Evolutionary conservation across 768 basidiomycete genomes (phyloP).

Genomic region (Pleurotus ostreatus): DNA sequence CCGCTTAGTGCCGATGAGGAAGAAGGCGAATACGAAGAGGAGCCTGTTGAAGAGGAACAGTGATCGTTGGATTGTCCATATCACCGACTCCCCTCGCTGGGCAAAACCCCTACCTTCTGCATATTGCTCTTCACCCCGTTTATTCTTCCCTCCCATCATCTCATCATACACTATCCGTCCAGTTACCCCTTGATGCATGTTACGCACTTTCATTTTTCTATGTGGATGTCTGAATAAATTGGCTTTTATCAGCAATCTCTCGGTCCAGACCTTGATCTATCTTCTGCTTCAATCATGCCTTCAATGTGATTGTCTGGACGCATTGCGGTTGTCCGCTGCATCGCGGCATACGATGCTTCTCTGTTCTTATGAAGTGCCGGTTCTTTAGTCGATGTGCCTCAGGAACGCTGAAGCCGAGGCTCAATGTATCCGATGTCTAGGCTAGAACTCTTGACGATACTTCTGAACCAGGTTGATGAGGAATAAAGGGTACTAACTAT

Average conservation of each 20-base stretch:
- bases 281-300: too few relatives aligned
- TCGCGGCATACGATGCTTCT: too few relatives aligned
- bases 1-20: constrained; percentile 52
- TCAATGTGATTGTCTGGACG: too few relatives aligned
- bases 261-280: too few relatives aligned
- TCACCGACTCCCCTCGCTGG: constrained; percentile 7
- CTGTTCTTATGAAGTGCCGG: too few relatives aligned
- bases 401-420: too few relatives aligned
- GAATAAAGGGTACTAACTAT: too few relatives aligned
- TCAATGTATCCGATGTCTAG: too few relatives aligned
- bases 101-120: constrained; percentile 8
- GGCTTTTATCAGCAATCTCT: constrained; percentile 3
- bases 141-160: constrained; percentile 13
- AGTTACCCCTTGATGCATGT: constrained; percentile 32
- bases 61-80: constrained; percentile 19
- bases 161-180: constrained; percentile 15
- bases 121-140: constrained; percentile 12
- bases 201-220: constrained; percentile 21
- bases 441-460: too few relatives aligned
- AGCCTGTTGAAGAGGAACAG: constrained; percentile 60
- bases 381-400: too few relatives aligned
- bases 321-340: too few relatives aligned
- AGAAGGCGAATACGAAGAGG: constrained; percentile 88
- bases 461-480: too few relatives aligned
- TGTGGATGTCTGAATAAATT: constrained; percentile 30